Conservation (phyloP, 441 rosid species). For the Gossypium lobatum region DNA sequence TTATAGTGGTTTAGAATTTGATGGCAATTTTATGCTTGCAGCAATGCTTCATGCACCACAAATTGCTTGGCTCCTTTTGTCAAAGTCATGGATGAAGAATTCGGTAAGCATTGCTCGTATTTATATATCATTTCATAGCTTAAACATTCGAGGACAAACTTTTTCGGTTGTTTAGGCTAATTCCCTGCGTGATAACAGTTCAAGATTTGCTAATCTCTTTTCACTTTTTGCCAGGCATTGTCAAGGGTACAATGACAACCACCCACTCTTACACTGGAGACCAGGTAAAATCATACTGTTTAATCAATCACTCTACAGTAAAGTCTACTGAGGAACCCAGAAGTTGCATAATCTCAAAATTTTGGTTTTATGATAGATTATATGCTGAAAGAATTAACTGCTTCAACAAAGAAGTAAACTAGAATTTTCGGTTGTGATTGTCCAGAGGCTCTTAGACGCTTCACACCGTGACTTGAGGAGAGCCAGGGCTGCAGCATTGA, state of each 20-base stretch:
- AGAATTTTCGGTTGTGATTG: background rate
- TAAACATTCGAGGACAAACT: background rate
- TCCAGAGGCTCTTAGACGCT: slow-evolving; percentile 90
- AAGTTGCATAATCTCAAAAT: background rate
- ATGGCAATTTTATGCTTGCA: slow-evolving; percentile 24
- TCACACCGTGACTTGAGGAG: slow-evolving; percentile 96
- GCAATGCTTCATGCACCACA: slow-evolving; percentile 98
- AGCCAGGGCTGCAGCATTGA: slow-evolving; percentile 95
- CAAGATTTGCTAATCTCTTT: background rate
- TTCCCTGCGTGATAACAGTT: background rate
- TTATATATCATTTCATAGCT: background rate
- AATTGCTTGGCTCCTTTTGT: slow-evolving; percentile 95
- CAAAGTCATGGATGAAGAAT: slow-evolving; percentile 81
- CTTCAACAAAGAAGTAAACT: background rate
- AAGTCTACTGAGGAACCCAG: background rate
- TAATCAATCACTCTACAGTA: background rate
- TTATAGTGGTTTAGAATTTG: slow-evolving; percentile 11
- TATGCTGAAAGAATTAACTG: background rate
- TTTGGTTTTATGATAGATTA: background rate
- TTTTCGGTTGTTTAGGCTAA: background rate
- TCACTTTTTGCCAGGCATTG: slow-evolving; percentile 58
- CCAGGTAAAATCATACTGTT: slow-evolving; percentile 46
- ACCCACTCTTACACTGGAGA: slow-evolving; percentile 98
- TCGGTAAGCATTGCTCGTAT: slow-evolving; percentile 40
- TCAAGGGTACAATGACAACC: slow-evolving; percentile 98